Evolutionary conservation across 2,329 filamentous ascomycete species (phyloP), one percentile per base, ranked within the genome.

Genomic region (Akanthomyces uredinophilus): DNA sequence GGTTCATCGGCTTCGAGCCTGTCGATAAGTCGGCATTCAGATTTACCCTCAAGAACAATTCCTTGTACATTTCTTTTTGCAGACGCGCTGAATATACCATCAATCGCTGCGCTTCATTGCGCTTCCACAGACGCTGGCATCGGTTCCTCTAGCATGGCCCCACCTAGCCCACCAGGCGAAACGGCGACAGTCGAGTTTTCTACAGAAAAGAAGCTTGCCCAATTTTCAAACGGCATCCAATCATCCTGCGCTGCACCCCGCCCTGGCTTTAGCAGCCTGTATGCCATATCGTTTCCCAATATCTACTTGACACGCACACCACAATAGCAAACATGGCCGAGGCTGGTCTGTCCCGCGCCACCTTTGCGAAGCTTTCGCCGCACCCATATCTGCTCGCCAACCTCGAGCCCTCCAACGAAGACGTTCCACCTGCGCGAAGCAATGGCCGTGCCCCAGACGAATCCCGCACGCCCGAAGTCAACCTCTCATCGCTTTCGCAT

Each of bases 381-480:
- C 88, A 92, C 68, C 89, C 92, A 10, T 97, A 91, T 78, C 87
- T 98, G 65, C 89, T 96, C 72, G 91, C 92, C 58, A 95, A 96
- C 75, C 89, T 98, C 69, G 84, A 89, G 65, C 83, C 88, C 39
- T 78, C 79, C 66, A 76, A 79, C 62, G 77, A 83, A 57, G 65
- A 70, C 50, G 65, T 69, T 6, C 64, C 72, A 47, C 82, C 89
- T 2, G 79, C 85, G 50, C 90, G 95, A 70, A 91, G 92, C 71
- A 97, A 96, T 74, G 91, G 91, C 65, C 91, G 95, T 67, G 75
- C 81, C 2, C 85, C 90, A 7, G 78, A 83, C 35, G 83, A 93
- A 69, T 85, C 87, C 63, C 88, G 95, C 50, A 74, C 81, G 24
- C 87, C 90, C n/a, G 86, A 87, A 39, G 81, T 95, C 68, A 95